phyloP scores from a whole-genome alignment of 2,329 filamentous ascomycete species.

The Parastagonospora nodorum region DNA sequence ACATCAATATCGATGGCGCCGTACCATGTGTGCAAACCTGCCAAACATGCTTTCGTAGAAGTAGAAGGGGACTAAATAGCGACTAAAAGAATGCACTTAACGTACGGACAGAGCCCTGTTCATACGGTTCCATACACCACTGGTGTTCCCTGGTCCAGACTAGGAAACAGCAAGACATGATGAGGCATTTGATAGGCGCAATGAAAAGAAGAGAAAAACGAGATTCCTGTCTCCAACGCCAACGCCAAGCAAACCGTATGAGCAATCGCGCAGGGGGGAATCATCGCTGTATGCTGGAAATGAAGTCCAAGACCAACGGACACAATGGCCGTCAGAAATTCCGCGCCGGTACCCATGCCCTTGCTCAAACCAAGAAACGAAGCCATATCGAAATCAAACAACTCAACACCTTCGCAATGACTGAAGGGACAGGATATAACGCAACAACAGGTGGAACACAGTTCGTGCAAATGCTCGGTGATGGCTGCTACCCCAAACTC shows the following conservation, averaged over 20 bases:
- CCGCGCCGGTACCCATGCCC: conserved; percentile 49
- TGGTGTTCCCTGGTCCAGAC: conserved; percentile 24
- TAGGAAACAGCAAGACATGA: conserved; percentile 18
- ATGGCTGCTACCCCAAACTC: conserved; percentile 40
- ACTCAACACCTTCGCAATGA: conserved; percentile 49
- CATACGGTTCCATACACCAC: conserved; percentile 15
- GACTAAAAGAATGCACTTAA: conserved; percentile 11
- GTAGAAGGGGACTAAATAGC: conserved; percentile 1
- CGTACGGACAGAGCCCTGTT: conserved; percentile 13
- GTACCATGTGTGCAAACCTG: conserved; percentile 33
- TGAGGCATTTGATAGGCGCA: conserved; percentile 9
- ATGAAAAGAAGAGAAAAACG: conserved; percentile 10
- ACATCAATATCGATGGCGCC: conserved; percentile 34
- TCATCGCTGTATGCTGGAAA: conserved; percentile 52
- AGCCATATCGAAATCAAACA: conserved; percentile 36
- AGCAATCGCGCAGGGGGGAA: conserved; percentile 49
- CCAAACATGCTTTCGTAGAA: conserved; percentile 14
- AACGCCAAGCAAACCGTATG: conserved; percentile 33
- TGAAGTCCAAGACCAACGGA: conserved; percentile 43
- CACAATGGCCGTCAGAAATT: conserved; percentile 39
- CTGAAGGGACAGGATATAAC: conserved; percentile 49
- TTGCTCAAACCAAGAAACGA: conserved; percentile 42
- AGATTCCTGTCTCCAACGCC: conserved; percentile 36
- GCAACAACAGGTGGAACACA: conserved; percentile 42
- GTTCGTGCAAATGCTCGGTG: conserved; percentile 35